Base-by-base conservation (phyloP, 2,329 filamentous ascomycete genomes). In the Thelonectria blattea region DNA sequence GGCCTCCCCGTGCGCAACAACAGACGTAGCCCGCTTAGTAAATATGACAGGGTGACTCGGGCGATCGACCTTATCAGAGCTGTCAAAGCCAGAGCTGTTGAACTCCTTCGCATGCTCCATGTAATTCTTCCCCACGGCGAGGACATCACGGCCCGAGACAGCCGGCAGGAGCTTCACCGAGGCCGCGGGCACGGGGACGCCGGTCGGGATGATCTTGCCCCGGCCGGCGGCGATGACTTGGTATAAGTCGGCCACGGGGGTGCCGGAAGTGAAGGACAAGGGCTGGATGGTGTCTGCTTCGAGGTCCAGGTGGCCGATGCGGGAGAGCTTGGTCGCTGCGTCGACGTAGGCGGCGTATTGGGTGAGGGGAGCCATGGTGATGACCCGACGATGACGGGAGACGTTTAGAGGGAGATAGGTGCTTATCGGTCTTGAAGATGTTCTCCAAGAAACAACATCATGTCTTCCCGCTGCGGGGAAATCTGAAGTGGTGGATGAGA, bases 101-200 rank as follows among this genome's bases (percentile, higher is more conserved):
- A 87, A 86, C 61, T 86, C 83, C 54, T 79, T 81, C 1, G 84
- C 84, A 66, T 87, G 84, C 42, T 84, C 83, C 32, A 75, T 73
- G 64, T 86, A 87, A 64, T 86, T 86, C 68, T 86, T 85, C 27
- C 83, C 82, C 2, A 86, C 81, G 48, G 81, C 78, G 2, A 86
- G 76, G n/a, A 86, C 73, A 68, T 86, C 83, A 24, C 83, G 76
- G 7, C 77, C 78, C 18, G 71, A 73, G 43, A 85, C 76, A 0
- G 81, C 80, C 3, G 83, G 74, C 0, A 84, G 74, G 1, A 84
- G 67, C 58, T 75, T 77, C 20, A 81, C 75, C 4, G 68, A 63
- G 3, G 74, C 73, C 1, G 74, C 65, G 5, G 75, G 30, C 14
- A 64, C n/a, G 12, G 41, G 42, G 7, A 54, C 17, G 9, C 57